Percentiles rank a stretch among this genome's conserved stretches.
These are phyloP conservation scores for Hysterium pulicare DNA, from an alignment of 2,329 filamentous ascomycete genomes.

Conservation along the genomic window DNA sequence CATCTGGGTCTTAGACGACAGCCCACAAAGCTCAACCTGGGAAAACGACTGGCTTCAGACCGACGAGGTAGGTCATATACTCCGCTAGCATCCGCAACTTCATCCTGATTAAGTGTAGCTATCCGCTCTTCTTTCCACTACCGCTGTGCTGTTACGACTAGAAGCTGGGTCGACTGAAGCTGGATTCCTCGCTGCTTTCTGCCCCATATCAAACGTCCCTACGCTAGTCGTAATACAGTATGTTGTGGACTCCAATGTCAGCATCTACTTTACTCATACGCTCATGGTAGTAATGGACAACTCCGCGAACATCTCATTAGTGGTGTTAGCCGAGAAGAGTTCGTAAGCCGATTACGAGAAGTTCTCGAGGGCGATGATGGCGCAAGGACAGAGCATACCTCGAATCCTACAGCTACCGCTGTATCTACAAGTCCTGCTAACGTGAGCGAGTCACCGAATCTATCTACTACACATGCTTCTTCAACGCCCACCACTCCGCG, in stretches of 20 bases:
- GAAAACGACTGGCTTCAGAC: constrained; percentile 62
- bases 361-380: constrained; percentile 35
- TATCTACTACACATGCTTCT: neutral
- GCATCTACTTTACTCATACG: constrained; percentile 4
- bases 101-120: constrained; percentile 19
- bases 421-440: neutral
- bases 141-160: constrained; percentile 69
- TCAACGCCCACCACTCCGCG: constrained; percentile 4
- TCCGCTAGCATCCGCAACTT: neutral
- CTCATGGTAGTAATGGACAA: constrained; percentile 61
- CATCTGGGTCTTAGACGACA: constrained; percentile 54
- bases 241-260: constrained; percentile 1
- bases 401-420: neutral
- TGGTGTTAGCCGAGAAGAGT: constrained; percentile 63
- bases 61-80: constrained; percentile 26
- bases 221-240: constrained; percentile 75
- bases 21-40: constrained; percentile 67
- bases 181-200: constrained; percentile 76
- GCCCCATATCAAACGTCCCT: constrained; percentile 74
- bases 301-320: constrained; percentile 72
- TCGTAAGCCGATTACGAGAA: constrained; percentile 54
- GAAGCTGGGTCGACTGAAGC: constrained; percentile 74
- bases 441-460: neutral
- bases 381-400: neutral
- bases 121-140: constrained; percentile 53